Percentiles rank a stretch among this genome's conserved stretches.
Evolutionary conservation across 345 rosid genomes (phyloP).

Genomic region (Linum tenue): DNA sequence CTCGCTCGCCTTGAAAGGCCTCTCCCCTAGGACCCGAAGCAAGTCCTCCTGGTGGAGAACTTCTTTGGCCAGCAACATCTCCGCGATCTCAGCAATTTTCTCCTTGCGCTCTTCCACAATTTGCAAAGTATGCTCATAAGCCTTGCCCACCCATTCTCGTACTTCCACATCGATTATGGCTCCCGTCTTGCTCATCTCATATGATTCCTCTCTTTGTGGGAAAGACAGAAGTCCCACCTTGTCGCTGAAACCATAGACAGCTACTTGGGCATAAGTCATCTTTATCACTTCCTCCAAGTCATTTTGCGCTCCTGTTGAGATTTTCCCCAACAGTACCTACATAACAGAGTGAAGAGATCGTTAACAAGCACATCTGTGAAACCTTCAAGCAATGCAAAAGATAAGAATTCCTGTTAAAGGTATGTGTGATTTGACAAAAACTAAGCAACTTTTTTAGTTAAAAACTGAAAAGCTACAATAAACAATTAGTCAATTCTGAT

Average conservation of each 20-base stretch:
- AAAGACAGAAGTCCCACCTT: constrained; percentile 94
- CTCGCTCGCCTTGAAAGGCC: constrained; percentile 67
- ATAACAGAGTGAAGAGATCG: not conserved
- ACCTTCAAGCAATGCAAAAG: too few species aligned
- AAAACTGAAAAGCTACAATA: too few species aligned
- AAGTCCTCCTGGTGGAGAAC: constrained; percentile 82
- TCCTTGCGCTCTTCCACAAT: constrained; percentile 69
- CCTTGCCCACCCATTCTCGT: constrained; percentile 80
- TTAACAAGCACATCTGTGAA: not conserved
- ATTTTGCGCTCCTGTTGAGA: constrained; percentile 92
- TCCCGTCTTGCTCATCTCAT: constrained; percentile 72
- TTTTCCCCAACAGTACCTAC: constrained; percentile 74
- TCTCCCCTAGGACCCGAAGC: constrained; percentile 57
- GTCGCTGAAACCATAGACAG: constrained; percentile 90
- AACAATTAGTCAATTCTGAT: too few species aligned
- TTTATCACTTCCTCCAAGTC: constrained; percentile 93
- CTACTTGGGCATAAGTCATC: constrained; percentile 95
- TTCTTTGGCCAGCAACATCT: constrained; percentile 74
- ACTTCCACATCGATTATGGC: constrained; percentile 79
- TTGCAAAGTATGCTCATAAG: constrained; percentile 51
- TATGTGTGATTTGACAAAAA: not conserved
- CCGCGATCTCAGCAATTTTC: constrained; percentile 68
- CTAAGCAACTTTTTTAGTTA: too few species aligned
- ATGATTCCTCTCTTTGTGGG: constrained; percentile 65
- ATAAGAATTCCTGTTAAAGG: not conserved